A percentile compares a stretch with the other conserved stretches of the same genome.
phyloP scores from a whole-genome alignment of 1,139 yeast species.

The Yamadazyma siamensis region DNA sequence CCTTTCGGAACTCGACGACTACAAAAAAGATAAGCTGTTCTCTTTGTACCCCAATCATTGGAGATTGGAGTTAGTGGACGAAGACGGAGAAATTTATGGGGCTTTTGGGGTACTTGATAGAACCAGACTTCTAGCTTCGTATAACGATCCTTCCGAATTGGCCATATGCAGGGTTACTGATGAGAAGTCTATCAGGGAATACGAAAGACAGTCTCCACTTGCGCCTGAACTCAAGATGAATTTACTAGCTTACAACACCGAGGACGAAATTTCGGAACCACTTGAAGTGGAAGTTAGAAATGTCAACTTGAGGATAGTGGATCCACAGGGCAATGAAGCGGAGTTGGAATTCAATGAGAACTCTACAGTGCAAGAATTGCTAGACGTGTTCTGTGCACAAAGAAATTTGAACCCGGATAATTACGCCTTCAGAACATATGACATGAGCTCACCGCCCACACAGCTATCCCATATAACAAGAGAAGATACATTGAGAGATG shows the following conservation, averaged over 20 bases:
- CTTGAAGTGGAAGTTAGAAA: constrained; percentile 6
- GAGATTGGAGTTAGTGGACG: constrained; percentile 70
- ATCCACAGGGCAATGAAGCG: constrained; percentile 7
- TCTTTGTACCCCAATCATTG: constrained; percentile 57
- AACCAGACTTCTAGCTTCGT: constrained; percentile 49
- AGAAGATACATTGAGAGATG: constrained; percentile 10
- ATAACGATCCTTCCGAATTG: constrained; percentile 63
- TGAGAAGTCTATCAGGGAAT: constrained; percentile 28
- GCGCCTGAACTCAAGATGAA: constrained; percentile 40
- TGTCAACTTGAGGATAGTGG: constrained; percentile 8
- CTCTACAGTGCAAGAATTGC: constrained; percentile 27
- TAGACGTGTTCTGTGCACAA: constrained; percentile 30
- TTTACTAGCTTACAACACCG: constrained; percentile 15
- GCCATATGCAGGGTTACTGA: constrained; percentile 51
- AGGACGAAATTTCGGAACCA: constrained; percentile 1
- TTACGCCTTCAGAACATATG: constrained; percentile 22
- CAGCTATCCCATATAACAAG: constrained; percentile 2
- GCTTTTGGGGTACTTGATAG: constrained; percentile 69
- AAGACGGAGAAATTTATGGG: constrained; percentile 77
- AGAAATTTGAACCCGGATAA: constrained; percentile 25
- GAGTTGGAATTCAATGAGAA: constrained; percentile 9
- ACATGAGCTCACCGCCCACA: too few species aligned
- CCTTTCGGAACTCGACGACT: constrained; percentile 14
- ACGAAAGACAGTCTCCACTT: constrained; percentile 49
- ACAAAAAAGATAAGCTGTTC: constrained; percentile 14